Evolutionary conservation across 345 rosid species (phyloP).

Genomic region (Punica granatum): DNA sequence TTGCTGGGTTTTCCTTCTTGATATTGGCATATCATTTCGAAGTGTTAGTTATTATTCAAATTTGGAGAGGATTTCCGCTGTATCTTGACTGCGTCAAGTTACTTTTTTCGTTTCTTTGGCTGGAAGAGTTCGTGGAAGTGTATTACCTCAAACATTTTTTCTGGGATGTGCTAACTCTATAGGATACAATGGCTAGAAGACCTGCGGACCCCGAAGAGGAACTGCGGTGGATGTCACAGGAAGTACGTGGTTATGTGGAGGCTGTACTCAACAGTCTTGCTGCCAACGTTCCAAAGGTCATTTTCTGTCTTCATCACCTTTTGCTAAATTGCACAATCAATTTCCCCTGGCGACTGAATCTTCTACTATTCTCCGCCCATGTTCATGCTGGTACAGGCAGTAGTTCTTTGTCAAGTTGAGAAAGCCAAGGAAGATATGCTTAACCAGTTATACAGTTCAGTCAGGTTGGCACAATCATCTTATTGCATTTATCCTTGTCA

Average conservation of each 20-base stretch:
- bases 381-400: conserved; percentile 55
- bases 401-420: conserved; percentile 99
- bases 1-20: too few relatives aligned
- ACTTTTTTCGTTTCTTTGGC: background rate
- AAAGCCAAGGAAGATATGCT: conserved; percentile 99
- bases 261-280: conserved; percentile 99
- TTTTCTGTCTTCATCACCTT: conserved; percentile 9
- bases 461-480: conserved; percentile 49
- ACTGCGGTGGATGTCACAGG: conserved; percentile 99
- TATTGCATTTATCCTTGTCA: background rate
- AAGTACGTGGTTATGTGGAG: conserved; percentile 98
- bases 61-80: background rate
- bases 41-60: background rate
- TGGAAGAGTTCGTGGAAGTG: background rate
- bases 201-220: conserved; percentile 99
- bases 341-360: background rate
- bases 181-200: conserved; percentile 91
- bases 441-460: conserved; percentile 79
- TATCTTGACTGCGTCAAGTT: background rate
- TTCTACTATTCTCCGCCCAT: conserved; percentile 5
- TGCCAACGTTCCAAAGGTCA: conserved; percentile 96
- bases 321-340: background rate
- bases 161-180: conserved; percentile 1
- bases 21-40: too few relatives aligned
- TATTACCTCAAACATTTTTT: background rate